These are phyloP conservation scores for Themeda triandra DNA, from an alignment of 176 grass and related monocot genomes.

Conservation along the genomic window DNA sequence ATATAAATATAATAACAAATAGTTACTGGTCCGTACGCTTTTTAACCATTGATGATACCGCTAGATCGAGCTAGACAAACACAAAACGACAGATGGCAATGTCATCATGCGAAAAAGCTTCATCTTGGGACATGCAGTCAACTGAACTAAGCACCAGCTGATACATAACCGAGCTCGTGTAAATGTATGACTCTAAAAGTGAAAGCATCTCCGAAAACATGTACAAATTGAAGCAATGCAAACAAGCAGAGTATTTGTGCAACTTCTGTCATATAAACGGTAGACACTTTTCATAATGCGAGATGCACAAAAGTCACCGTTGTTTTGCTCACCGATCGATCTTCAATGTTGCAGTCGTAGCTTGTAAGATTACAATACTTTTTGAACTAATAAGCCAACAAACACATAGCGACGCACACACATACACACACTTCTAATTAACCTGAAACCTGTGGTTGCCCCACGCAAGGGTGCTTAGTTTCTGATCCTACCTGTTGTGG, in stretches of 20 bases:
- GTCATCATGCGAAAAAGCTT: not conserved
- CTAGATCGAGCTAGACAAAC: not conserved
- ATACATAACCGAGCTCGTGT: not conserved
- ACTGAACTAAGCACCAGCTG: not conserved
- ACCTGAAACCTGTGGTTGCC: not conserved
- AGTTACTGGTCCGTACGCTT: not conserved
- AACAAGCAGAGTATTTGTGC: not conserved
- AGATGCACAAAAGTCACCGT: not conserved
- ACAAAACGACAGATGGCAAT: not conserved
- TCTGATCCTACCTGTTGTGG: constrained; percentile 42
- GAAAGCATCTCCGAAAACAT: not conserved
- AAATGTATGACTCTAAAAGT: not conserved
- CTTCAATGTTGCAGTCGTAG: not conserved
- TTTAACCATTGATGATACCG: not conserved
- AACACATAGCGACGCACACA: not conserved
- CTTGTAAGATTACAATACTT: too few relatives aligned
- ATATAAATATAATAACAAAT: too few relatives aligned
- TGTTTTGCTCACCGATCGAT: not conserved
- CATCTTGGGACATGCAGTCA: not conserved
- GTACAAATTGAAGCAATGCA: constrained; percentile 1
- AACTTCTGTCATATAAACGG: not conserved
- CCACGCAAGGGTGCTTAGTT: not conserved
- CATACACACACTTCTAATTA: not conserved
- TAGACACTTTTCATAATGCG: not conserved
- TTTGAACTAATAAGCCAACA: not conserved